These are phyloP conservation scores for Veloporphyrellus conicus DNA, from an alignment of 1,284 basidiomycete species.

Conservation along the genomic window DNA sequence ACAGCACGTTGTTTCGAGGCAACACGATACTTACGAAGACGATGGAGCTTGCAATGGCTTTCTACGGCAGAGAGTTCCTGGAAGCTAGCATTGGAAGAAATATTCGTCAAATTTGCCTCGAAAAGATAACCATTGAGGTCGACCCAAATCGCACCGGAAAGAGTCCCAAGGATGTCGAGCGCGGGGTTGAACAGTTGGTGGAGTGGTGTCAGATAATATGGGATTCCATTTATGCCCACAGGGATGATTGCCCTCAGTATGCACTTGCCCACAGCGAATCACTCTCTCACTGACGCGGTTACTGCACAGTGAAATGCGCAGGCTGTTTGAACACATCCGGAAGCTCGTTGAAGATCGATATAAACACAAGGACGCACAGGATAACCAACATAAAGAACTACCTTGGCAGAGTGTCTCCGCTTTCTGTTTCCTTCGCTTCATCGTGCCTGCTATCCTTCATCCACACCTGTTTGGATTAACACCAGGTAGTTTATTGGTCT, in stretches of 20 bases:
- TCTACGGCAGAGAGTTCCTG: slow-evolving; percentile 70
- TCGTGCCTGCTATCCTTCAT: slow-evolving; percentile 75
- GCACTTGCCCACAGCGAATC: slow-evolving; percentile 28
- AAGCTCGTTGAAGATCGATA: slow-evolving; percentile 66
- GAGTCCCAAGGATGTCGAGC: slow-evolving; percentile 56
- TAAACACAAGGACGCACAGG: slow-evolving; percentile 35
- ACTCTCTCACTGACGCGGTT: slow-evolving; percentile 12
- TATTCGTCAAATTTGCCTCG: slow-evolving; percentile 63
- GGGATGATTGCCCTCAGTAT: slow-evolving; percentile 70
- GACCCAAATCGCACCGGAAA: slow-evolving; percentile 65
- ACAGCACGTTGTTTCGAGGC: slow-evolving; percentile 71
- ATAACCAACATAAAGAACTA: slow-evolving; percentile 50
- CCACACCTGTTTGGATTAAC: slow-evolving; percentile 74
- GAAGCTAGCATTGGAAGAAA: slow-evolving; percentile 70
- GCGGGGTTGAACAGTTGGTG: slow-evolving; percentile 65
- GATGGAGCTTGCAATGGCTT: slow-evolving; percentile 72
- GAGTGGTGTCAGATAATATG: slow-evolving; percentile 76
- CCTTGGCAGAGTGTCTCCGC: slow-evolving; percentile 80
- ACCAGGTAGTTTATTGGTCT: slow-evolving; percentile 47
- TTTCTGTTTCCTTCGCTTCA: slow-evolving; percentile 80
- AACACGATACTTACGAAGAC: slow-evolving; percentile 79
- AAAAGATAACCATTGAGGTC: slow-evolving; percentile 73
- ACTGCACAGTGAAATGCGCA: slow-evolving; percentile 63
- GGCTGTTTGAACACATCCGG: slow-evolving; percentile 68
- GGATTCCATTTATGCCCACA: slow-evolving; percentile 70